phyloP scores from a whole-genome alignment of 2,329 filamentous ascomycete species.

The Alternaria postmessia region DNA sequence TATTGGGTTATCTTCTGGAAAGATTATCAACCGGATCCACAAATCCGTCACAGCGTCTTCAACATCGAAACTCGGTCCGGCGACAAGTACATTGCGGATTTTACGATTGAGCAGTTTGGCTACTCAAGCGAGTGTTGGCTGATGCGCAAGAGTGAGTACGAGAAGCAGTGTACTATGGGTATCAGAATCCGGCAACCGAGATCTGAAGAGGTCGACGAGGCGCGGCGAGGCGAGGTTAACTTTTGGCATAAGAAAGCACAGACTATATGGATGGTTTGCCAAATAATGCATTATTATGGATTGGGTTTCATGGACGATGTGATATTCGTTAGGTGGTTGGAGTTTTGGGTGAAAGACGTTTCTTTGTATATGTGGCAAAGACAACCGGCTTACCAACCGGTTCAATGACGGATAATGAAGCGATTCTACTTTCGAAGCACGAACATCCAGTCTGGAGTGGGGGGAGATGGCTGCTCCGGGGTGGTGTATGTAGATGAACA shows the following conservation, averaged over 20 bases:
- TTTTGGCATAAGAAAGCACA: background rate
- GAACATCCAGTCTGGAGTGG: background rate
- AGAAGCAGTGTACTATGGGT: background rate
- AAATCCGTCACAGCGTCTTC: conserved; percentile 13
- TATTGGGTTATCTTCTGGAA: background rate
- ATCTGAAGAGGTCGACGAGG: background rate
- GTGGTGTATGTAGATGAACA: background rate
- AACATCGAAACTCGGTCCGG: background rate
- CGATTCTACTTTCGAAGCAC: background rate
- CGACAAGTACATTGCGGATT: conserved; percentile 13
- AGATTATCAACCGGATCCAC: background rate
- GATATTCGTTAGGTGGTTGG: background rate
- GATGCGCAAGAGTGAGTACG: conserved; percentile 4
- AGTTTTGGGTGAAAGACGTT: background rate
- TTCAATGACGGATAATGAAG: background rate
- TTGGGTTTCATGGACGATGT: background rate
- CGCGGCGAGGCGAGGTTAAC: background rate
- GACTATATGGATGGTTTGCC: background rate
- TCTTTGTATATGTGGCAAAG: background rate
- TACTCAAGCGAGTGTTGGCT: background rate
- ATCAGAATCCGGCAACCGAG: background rate
- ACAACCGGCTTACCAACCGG: background rate
- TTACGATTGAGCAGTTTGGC: conserved; percentile 16
- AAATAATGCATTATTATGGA: background rate
- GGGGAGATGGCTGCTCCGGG: background rate